Conservation (phyloP, 225 moss, liverwort and hornwort genomes). For the Polytrichum commune region DNA sequence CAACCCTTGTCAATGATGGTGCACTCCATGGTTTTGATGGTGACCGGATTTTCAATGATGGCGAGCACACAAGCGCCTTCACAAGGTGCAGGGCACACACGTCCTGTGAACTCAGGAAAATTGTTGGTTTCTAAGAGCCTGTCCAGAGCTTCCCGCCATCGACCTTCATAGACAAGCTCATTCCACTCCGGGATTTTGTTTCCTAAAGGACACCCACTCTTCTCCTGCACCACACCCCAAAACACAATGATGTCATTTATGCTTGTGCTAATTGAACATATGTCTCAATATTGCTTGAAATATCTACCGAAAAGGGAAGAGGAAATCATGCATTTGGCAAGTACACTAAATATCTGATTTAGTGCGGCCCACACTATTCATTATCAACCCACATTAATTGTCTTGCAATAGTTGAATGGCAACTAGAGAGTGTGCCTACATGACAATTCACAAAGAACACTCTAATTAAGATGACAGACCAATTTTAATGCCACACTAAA, state of each 20-base stretch:
- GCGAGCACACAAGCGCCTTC: conserved; percentile 85
- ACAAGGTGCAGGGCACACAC: conserved; percentile 82
- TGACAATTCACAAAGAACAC: too few relatives aligned
- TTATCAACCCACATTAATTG: too few relatives aligned
- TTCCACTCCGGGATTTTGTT: conserved; percentile 95
- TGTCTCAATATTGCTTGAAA: too few relatives aligned
- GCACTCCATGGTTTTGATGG: conserved; percentile 87
- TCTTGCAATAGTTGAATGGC: too few relatives aligned
- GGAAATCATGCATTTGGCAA: too few relatives aligned
- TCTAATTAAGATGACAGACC: too few relatives aligned
- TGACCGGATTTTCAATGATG: conserved; percentile 80
- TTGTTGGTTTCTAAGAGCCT: conserved; percentile 82
- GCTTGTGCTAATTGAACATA: too few relatives aligned
- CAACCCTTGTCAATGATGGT: conserved; percentile 85
- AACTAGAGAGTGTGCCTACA: too few relatives aligned
- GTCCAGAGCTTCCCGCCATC: conserved; percentile 83
- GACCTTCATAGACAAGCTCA: conserved; percentile 75
- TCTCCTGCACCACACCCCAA: conserved; percentile 44
- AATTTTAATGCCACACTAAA: too few relatives aligned
- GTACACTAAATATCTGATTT: too few relatives aligned
- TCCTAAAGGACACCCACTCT: conserved; percentile 75
- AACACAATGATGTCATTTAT: not conserved
- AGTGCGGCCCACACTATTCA: too few relatives aligned
- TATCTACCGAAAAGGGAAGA: too few relatives aligned
- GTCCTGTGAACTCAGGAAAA: conserved; percentile 85